Evolutionary conservation across 106 monocot genomes (phyloP).

Genomic region (Dendrobium officinale): DNA sequence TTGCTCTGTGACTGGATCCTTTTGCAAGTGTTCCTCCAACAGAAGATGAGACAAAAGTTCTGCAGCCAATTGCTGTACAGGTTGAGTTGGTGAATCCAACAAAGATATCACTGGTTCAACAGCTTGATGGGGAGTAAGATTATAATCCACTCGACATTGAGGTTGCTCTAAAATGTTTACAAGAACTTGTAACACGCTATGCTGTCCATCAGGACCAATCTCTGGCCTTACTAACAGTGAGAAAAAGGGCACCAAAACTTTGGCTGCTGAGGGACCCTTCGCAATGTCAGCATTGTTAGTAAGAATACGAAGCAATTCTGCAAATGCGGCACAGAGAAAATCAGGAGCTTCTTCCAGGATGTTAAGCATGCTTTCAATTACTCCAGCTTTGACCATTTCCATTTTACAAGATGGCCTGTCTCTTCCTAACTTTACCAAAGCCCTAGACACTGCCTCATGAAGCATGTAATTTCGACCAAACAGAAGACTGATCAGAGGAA

Average conservation of each 20-base stretch:
- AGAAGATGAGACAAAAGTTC: slow-evolving; percentile 86
- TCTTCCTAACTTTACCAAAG: slow-evolving; percentile 85
- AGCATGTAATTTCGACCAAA: slow-evolving; percentile 66
- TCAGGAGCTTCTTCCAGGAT: slow-evolving; percentile 86
- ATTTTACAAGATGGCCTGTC: slow-evolving; percentile 86
- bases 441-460: slow-evolving; percentile 77
- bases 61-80: slow-evolving; percentile 92
- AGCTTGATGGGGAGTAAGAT: slow-evolving; percentile 48
- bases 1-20: slow-evolving; percentile 73
- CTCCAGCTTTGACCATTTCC: slow-evolving; percentile 95
- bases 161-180: slow-evolving; percentile 93
- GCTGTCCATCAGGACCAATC: slow-evolving; percentile 82
- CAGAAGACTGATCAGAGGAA: slow-evolving; percentile 82
- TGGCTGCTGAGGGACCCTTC: slow-evolving; percentile 75
- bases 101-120: slow-evolving; percentile 81
- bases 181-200: slow-evolving; percentile 81
- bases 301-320: slow-evolving; percentile 90
- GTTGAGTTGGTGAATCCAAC: slow-evolving; percentile 63
- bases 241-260: slow-evolving; percentile 78
- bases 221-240: slow-evolving; percentile 54
- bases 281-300: slow-evolving; percentile 98
- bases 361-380: slow-evolving; percentile 73
- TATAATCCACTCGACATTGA: slow-evolving; percentile 66
- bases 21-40: slow-evolving; percentile 79
- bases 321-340: slow-evolving; percentile 73